These are phyloP conservation scores for Fusarium incarnatum DNA, from an alignment of 2,329 filamentous ascomycete species.

Conservation along the genomic window DNA sequence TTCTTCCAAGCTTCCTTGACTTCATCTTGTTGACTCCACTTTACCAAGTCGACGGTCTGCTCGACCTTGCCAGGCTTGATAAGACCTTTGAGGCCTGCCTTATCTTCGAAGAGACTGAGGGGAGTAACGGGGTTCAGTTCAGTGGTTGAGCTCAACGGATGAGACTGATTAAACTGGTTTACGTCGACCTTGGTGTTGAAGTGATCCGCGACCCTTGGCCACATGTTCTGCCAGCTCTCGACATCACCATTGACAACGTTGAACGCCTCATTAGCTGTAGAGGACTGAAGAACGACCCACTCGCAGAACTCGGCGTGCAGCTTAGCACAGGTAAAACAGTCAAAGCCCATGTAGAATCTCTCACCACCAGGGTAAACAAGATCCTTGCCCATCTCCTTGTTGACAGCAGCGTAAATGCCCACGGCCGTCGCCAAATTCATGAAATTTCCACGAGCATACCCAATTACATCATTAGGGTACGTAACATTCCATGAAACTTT, in stretches of 20 bases:
- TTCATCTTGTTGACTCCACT: slow-evolving; percentile 5
- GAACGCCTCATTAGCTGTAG: slow-evolving; percentile 1
- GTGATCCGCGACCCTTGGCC: not conserved
- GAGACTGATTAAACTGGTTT: not conserved
- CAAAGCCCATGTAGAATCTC: slow-evolving; percentile 3
- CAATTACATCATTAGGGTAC: slow-evolving; percentile 21
- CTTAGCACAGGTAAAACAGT: not conserved
- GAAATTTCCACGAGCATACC: slow-evolving; percentile 21
- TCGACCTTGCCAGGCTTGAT: not conserved
- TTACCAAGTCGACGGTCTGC: not conserved
- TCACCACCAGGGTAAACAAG: not conserved
- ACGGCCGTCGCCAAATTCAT: slow-evolving; percentile 18
- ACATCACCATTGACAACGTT: slow-evolving; percentile 14
- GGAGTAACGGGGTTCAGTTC: not conserved
- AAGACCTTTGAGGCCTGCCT: not conserved
- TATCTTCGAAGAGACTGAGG: not conserved
- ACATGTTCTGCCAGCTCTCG: slow-evolving; percentile 16
- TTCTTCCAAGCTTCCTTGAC: slow-evolving; percentile 6
- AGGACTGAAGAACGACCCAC: slow-evolving; percentile 1
- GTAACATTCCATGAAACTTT: slow-evolving; percentile 6
- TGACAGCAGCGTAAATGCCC: slow-evolving; percentile 7
- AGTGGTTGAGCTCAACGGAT: not conserved
- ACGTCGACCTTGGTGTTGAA: not conserved
- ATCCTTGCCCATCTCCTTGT: slow-evolving; percentile 6
- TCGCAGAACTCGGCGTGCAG: slow-evolving; percentile 14